Percentiles rank a stretch among this genome's conserved stretches.
Conservation (phyloP, 169 alveolate genomes). For the Cyclospora cayetanensis region DNA sequence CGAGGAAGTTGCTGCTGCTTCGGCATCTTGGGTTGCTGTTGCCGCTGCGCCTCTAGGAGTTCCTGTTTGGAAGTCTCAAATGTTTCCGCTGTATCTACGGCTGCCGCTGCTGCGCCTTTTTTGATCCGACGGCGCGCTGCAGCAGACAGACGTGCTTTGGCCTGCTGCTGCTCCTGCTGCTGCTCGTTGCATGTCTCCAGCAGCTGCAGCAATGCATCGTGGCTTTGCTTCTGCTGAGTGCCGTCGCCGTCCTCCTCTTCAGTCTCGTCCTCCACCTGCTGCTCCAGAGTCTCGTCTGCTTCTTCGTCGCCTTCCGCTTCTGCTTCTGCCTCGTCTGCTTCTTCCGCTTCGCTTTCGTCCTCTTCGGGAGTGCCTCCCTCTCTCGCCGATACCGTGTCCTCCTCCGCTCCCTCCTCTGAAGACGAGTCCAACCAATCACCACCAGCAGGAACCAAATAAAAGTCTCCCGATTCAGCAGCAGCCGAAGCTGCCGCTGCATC, state of each 20-base stretch:
- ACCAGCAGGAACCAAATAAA: neutral
- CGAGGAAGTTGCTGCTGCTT: neutral
- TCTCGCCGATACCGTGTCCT: neutral
- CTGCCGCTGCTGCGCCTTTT: constrained; percentile 4
- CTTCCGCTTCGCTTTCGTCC: neutral
- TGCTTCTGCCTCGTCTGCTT: neutral
- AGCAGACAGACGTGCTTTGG: neutral
- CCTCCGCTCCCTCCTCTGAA: neutral
- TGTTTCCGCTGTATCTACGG: neutral
- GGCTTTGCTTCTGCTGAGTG: neutral
- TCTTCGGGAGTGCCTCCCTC: neutral
- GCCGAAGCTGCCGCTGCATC: neutral
- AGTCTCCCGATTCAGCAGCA: neutral
- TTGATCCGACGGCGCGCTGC: neutral
- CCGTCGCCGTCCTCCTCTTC: neutral
- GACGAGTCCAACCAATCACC: neutral
- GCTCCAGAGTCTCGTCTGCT: neutral
- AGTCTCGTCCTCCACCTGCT: neutral
- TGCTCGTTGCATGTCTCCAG: neutral
- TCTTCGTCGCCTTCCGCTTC: neutral
- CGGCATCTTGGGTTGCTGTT: neutral
- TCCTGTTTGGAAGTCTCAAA: too few species aligned
- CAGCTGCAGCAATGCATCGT: neutral
- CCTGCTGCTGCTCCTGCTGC: neutral
- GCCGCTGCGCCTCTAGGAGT: too few species aligned